Conservation (phyloP, 1,284 basidiomycete species). For the Phaffia rhodozyma region DNA sequence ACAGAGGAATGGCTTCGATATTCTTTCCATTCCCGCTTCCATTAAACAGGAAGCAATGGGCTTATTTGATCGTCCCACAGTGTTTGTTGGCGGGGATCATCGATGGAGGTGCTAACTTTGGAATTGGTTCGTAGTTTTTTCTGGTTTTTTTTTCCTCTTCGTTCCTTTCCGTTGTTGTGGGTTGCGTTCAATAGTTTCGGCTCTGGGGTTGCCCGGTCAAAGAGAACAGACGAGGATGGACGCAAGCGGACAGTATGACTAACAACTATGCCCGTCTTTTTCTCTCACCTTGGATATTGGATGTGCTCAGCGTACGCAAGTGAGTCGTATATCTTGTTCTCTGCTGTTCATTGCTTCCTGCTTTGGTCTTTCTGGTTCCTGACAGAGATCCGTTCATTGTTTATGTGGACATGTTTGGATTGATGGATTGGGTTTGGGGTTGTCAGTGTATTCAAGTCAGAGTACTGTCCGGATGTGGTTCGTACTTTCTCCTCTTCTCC, state of each 20-base stretch:
- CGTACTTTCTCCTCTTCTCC: background rate
- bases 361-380: background rate
- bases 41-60: constrained; percentile 29
- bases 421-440: background rate
- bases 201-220: background rate
- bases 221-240: background rate
- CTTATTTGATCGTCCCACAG: background rate
- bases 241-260: background rate
- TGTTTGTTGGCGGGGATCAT: constrained; percentile 22
- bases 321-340: constrained; percentile 18
- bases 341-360: background rate
- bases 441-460: constrained; percentile 31
- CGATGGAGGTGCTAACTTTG: constrained; percentile 35
- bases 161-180: background rate
- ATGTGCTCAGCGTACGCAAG: constrained; percentile 27
- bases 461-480: constrained; percentile 33
- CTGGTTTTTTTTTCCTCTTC: background rate
- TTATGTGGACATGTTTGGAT: no score
- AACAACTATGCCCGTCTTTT: background rate
- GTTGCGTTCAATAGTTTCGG: background rate
- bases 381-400: no score
- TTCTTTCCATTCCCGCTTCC: constrained; percentile 34
- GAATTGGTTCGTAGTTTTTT: constrained; percentile 22
- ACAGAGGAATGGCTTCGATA: constrained; percentile 13
- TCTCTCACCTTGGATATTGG: background rate